These are phyloP conservation scores for Zymoseptoria ardabiliae DNA, from an alignment of 2,329 filamentous ascomycete genomes.

Conservation along the genomic window DNA sequence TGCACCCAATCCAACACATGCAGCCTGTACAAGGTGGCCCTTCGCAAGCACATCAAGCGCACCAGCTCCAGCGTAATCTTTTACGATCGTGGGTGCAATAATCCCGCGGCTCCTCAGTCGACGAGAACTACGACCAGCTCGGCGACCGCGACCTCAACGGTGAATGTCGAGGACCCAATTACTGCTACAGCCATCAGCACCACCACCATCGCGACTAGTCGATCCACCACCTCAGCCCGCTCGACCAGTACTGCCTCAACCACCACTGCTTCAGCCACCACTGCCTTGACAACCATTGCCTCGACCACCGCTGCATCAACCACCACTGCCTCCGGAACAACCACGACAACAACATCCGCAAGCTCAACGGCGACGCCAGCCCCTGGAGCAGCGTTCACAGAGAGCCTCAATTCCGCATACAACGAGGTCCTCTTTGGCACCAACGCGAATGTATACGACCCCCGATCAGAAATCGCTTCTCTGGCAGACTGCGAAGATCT, in stretches of 20 bases:
- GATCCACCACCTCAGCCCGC: not conserved
- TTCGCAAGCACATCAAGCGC: not conserved
- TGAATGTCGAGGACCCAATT: not conserved
- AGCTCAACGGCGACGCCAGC: not conserved
- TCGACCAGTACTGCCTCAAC: not conserved
- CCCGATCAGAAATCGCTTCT: not conserved
- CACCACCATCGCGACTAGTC: no score
- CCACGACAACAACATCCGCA: not conserved
- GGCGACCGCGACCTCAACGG: not conserved
- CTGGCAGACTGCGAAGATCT: not conserved
- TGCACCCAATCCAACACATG: not conserved
- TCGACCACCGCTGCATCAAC: not conserved
- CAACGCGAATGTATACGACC: not conserved
- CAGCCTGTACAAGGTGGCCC: not conserved
- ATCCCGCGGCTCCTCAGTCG: not conserved
- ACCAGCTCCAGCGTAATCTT: not conserved
- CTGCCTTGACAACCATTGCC: not conserved
- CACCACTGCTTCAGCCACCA: not conserved
- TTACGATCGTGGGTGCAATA: not conserved
- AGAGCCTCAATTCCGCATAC: not conserved
- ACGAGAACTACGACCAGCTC: not conserved
- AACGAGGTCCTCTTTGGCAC: not conserved
- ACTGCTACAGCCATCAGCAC: not conserved
- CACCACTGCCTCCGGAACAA: not conserved
- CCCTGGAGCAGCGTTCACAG: not conserved